Conservation (phyloP, 2,329 filamentous ascomycete species). For the Ilyonectria robusta region DNA sequence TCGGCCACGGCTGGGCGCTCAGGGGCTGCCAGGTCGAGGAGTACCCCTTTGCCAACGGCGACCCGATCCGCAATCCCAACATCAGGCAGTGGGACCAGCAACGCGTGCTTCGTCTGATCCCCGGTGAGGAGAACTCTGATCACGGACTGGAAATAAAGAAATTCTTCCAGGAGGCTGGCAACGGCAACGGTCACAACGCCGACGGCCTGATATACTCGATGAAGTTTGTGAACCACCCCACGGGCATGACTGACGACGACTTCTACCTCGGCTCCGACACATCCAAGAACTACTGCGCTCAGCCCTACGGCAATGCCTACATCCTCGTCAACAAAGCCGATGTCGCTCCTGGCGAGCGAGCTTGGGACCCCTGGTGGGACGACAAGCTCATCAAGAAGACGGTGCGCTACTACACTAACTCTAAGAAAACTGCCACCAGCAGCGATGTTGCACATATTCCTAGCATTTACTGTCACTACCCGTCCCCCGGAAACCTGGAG, state of each 20-base stretch:
- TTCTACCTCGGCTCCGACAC: neutral
- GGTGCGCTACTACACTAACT: neutral
- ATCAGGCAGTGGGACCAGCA: neutral
- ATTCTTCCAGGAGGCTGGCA: neutral
- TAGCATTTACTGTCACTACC: neutral
- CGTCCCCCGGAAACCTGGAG: neutral
- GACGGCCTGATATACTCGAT: neutral
- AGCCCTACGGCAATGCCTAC: neutral
- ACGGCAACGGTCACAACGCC: neutral
- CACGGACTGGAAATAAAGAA: neutral
- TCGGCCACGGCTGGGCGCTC: neutral
- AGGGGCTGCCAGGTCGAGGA: neutral
- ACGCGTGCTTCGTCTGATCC: neutral
- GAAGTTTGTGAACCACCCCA: neutral
- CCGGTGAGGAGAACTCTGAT: neutral
- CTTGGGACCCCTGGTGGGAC: neutral
- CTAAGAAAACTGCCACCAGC: neutral
- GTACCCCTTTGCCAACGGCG: slow-evolving; percentile 1
- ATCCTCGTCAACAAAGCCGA: neutral
- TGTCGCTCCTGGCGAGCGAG: neutral
- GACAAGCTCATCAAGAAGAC: neutral
- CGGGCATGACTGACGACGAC: neutral
- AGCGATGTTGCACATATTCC: neutral
- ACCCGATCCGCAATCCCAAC: neutral
- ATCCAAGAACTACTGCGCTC: neutral